Evolutionary conservation across 345 rosid genomes (phyloP).

Genomic region (Noccaea bulbosa): DNA sequence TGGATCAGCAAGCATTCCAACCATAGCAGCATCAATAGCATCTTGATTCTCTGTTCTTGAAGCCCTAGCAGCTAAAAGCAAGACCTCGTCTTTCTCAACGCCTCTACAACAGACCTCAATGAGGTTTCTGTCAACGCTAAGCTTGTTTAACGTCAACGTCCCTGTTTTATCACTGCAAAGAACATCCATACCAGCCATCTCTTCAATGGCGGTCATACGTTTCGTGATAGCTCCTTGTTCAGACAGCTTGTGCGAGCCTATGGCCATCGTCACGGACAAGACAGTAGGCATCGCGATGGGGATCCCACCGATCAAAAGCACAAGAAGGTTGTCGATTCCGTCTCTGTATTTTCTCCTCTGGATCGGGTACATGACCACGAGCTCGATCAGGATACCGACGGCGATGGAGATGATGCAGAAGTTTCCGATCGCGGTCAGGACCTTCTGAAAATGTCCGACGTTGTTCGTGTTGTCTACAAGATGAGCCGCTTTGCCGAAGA

Average conservation of each 20-base stretch:
- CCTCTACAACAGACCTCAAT: slow-evolving; percentile 75
- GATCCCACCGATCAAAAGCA: slow-evolving; percentile 88
- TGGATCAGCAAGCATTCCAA: slow-evolving; percentile 86
- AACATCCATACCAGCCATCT: slow-evolving; percentile 95
- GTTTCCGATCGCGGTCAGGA: slow-evolving; percentile 82
- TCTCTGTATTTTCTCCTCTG: slow-evolving; percentile 66
- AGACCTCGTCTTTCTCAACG: slow-evolving; percentile 64
- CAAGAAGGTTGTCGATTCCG: slow-evolving; percentile 83
- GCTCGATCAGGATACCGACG: slow-evolving; percentile 63
- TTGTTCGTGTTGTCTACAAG: slow-evolving; percentile 87
- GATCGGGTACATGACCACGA: slow-evolving; percentile 84
- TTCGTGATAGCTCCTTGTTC: slow-evolving; percentile 90
- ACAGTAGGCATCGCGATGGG: slow-evolving; percentile 91
- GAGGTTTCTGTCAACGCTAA: slow-evolving; percentile 72
- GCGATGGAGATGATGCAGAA: slow-evolving; percentile 85
- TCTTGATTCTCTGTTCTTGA: slow-evolving; percentile 90
- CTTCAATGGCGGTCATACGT: slow-evolving; percentile 92
- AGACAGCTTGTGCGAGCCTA: slow-evolving; percentile 78
- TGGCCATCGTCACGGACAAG: slow-evolving; percentile 82
- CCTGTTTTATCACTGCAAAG: slow-evolving; percentile 91
- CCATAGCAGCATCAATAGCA: slow-evolving; percentile 89
- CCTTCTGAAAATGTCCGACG: slow-evolving; percentile 87
- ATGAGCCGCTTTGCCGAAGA: slow-evolving; percentile 92
- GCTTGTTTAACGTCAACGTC: slow-evolving; percentile 80
- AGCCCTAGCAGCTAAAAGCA: slow-evolving; percentile 81